These are phyloP conservation scores for Helotiales sp. DNA, from an alignment of 2,329 filamentous ascomycete species.

Conservation along the genomic window DNA sequence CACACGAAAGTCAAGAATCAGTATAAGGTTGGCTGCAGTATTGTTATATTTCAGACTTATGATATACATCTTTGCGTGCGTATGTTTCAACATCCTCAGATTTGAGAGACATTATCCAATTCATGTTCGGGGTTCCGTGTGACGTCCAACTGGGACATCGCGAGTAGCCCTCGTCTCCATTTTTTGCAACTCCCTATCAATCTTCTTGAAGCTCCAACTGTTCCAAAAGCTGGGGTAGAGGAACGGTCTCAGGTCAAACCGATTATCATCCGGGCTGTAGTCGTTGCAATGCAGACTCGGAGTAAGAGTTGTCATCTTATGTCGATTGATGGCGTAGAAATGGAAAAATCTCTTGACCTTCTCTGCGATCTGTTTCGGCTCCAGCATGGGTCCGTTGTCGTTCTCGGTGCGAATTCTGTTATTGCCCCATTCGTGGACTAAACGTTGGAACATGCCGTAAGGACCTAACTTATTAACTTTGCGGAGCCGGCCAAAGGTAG, in stretches of 20 bases:
- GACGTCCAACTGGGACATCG: too few relatives aligned
- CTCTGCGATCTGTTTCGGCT: conserved; percentile 45
- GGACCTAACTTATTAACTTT: conserved; percentile 29
- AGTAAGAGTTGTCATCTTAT: conserved; percentile 44
- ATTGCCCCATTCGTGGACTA: conserved; percentile 47
- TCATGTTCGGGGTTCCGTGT: too few relatives aligned
- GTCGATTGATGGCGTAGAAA: conserved; percentile 57
- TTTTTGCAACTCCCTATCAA: not conserved
- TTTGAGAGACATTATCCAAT: too few relatives aligned
- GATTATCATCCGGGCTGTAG: conserved; percentile 58
- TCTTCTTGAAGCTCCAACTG: not conserved
- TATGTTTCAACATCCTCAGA: too few relatives aligned
- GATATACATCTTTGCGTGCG: too few relatives aligned
- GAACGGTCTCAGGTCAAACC: conserved; percentile 45
- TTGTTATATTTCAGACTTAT: too few relatives aligned
- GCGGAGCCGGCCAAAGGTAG: conserved; percentile 22
- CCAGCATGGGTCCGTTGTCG: conserved; percentile 18
- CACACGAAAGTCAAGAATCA: too few relatives aligned
- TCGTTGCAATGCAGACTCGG: conserved; percentile 35
- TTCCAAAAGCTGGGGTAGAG: not conserved
- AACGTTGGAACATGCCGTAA: conserved; percentile 47
- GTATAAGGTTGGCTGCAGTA: too few relatives aligned
- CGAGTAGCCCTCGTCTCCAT: not conserved
- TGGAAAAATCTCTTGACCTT: conserved; percentile 48
- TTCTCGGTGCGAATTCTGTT: conserved; percentile 12